Evolutionary conservation across 345 rosid genomes (phyloP).

Genomic region (Camelina hispida): DNA sequence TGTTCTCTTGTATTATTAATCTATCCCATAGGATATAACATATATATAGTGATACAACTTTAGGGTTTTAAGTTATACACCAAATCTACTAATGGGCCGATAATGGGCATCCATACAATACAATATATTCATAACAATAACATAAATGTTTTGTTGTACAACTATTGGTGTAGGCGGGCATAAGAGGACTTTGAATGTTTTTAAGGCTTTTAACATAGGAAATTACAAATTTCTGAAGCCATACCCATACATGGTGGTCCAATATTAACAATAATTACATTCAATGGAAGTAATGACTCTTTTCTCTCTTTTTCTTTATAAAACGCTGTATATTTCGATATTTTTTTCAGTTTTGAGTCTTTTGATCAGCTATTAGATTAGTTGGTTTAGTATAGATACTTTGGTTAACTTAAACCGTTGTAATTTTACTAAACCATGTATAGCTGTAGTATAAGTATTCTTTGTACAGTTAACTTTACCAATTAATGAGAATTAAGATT

Average conservation of each 20-base stretch:
- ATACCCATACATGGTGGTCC: constrained; percentile 40
- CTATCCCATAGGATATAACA: too few species aligned
- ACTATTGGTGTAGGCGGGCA: constrained; percentile 2
- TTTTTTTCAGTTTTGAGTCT: neutral
- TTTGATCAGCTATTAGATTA: neutral
- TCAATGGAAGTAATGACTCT: constrained; percentile 10
- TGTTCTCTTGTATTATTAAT: too few species aligned
- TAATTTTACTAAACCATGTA: too few species aligned
- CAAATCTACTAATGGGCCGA: too few species aligned
- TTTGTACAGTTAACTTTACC: too few species aligned
- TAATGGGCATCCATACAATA: too few species aligned
- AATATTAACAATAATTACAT: constrained; percentile 27
- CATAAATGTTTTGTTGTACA: constrained; percentile 1
- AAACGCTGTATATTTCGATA: constrained; percentile 4
- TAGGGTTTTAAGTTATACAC: too few species aligned
- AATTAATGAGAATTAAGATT: too few species aligned
- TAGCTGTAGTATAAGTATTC: too few species aligned
- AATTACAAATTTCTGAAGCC: constrained; percentile 26
- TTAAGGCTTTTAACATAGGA: constrained; percentile 13
- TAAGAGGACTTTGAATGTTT: constrained; percentile 31
- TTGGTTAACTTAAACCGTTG: too few species aligned
- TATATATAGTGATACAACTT: too few species aligned
- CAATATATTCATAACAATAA: too few species aligned
- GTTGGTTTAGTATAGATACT: neutral
- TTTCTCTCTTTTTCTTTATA: constrained; percentile 1